Percentiles rank a stretch among this genome's conserved stretches.
These are phyloP conservation scores for Rhizopus sp. DNA, from an alignment of 371 early-diverging fungal species.

Conservation along the genomic window DNA sequence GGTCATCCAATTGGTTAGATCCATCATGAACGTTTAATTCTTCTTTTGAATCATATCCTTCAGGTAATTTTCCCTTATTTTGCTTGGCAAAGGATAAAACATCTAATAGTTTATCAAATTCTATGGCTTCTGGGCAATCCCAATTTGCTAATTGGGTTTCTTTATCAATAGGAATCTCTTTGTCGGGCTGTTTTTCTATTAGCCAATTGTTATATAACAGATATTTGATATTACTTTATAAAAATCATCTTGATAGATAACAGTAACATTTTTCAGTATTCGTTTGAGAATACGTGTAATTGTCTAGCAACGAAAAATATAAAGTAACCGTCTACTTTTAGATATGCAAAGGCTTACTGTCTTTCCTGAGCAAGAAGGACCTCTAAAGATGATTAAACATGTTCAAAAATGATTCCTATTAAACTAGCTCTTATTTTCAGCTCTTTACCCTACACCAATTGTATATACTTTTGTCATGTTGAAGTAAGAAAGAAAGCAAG, in stretches of 20 bases:
- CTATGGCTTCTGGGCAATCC: constrained; percentile 80
- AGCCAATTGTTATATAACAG: background rate
- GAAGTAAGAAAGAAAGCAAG: background rate
- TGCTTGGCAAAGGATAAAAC: constrained; percentile 41
- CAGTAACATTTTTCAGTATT: constrained; percentile 57
- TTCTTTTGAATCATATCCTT: constrained; percentile 48
- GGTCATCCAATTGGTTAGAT: constrained; percentile 12
- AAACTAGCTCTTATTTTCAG: background rate
- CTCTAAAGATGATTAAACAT: constrained; percentile 16
- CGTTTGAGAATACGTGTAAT: constrained; percentile 52
- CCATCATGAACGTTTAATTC: constrained; percentile 53
- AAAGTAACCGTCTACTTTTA: background rate
- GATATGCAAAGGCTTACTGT: constrained; percentile 33
- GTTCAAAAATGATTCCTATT: background rate
- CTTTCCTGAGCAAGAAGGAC: constrained; percentile 68
- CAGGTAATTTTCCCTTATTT: constrained; percentile 42
- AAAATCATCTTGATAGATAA: constrained; percentile 80
- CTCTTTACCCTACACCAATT: constrained; percentile 15
- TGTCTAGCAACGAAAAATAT: constrained; percentile 37
- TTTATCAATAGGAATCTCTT: constrained; percentile 63
- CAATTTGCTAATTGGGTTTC: constrained; percentile 67
- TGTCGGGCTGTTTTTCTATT: constrained; percentile 39
- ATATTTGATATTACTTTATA: constrained; percentile 52
- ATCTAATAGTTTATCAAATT: constrained; percentile 53
- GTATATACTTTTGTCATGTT: constrained; percentile 10